Evolutionary conservation across 805 yeast genomes (phyloP), one percentile per base, ranked within the genome.

Genomic region (Candida broadrunensis): DNA sequence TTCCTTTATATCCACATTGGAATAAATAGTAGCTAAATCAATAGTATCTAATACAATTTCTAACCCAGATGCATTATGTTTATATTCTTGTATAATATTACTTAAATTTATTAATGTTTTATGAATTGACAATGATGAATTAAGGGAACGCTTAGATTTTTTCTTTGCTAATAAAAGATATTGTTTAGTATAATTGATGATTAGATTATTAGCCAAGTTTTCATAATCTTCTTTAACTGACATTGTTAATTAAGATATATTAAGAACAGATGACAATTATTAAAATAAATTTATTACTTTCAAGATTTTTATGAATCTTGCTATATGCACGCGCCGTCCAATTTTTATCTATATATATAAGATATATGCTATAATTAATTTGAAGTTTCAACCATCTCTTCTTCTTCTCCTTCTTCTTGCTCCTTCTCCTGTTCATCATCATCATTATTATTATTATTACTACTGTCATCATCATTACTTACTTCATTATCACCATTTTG

Each of bases 1-100:
- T 20, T 69, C 70, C 45, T 76, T 56, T 13, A 55, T 48, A 38
- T 85, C 95, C 0, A 87, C 88, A 17, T 78, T 80, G 0, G 64
- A 60, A 49, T 78, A 82, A 1, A 89, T 72, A 17, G 56, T 50
- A 2, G 72, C 84, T 21, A 87, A 57, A 39, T 88, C 85, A 24
- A 90, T 65, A 0, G 74, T 60, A 20, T 78, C 88, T 21, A 89
- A 60, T 0, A 86, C 95, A 2, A 51, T 52, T 32, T 83, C 84
- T 34, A 57, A 36, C 19, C 34, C 43, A 7, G 36, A 29, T n/a
- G 52, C 47, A 21, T 42, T 19, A 5, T 14, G 8, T 23, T 45
- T 51, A 36, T 56, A 54, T 20, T 39, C 38, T 7, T 8, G 18
- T 32, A 32, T 20, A 13, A 19, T 37, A 31, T 30, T 23, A 21